Conservation (phyloP, 179 eudicot species). For the Camellia oleifera region DNA sequence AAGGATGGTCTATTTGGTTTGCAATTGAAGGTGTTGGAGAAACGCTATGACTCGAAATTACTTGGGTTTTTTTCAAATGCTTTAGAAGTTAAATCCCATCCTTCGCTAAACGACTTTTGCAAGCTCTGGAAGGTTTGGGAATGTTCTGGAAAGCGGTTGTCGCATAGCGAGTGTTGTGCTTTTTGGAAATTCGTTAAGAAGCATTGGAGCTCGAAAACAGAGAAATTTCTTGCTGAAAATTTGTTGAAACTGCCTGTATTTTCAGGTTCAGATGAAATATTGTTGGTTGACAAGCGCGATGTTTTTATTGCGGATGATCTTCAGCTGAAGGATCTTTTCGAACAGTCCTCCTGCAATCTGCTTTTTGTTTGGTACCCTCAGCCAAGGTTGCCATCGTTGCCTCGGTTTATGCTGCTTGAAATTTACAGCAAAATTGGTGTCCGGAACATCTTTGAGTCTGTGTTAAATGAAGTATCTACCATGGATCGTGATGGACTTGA, state of each 20-base stretch:
- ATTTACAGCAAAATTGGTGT: conserved; percentile 56
- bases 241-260: conserved; percentile 49
- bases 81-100: conserved; percentile 39
- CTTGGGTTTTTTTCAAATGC: conserved; percentile 39
- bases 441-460: conserved; percentile 46
- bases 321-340: conserved; percentile 49
- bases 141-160: conserved; percentile 26
- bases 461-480: conserved; percentile 22
- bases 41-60: conserved; percentile 30
- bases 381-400: conserved; percentile 29
- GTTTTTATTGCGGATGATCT: conserved; percentile 68
- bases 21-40: conserved; percentile 43
- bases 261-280: conserved; percentile 30
- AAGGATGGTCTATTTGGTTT: conserved; percentile 37
- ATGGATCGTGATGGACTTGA: conserved; percentile 18
- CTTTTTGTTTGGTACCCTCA: conserved; percentile 68
- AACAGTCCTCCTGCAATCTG: conserved; percentile 25
- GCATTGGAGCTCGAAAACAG: conserved; percentile 27
- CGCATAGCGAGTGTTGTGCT: conserved; percentile 39
- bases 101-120: conserved; percentile 53
- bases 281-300: conserved; percentile 37
- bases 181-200: conserved; percentile 51
- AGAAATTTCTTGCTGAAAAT: conserved; percentile 26
- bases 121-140: conserved; percentile 75
- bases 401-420: conserved; percentile 39